These are phyloP conservation scores for Lyophyllum atratum DNA, from an alignment of 768 basidiomycete genomes.

Conservation along the genomic window DNA sequence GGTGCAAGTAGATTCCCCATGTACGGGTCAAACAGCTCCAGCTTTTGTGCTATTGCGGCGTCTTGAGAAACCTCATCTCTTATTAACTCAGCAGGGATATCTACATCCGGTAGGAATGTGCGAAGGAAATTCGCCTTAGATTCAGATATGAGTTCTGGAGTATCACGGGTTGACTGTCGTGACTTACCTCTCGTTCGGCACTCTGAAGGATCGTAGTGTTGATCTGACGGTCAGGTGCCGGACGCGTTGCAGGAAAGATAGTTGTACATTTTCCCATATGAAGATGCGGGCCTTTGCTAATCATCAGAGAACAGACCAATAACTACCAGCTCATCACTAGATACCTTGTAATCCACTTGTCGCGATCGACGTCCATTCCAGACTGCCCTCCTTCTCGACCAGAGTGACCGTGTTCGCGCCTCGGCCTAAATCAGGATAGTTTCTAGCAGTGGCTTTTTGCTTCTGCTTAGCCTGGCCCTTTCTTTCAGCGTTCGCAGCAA, in stretches of 20 bases:
- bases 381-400: slow-evolving; percentile 37
- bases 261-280: slow-evolving; percentile 33
- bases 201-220: slow-evolving; percentile 43
- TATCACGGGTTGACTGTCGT: not conserved
- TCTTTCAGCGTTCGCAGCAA: slow-evolving; percentile 2
- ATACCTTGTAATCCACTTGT: slow-evolving; percentile 28
- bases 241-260: slow-evolving; percentile 62
- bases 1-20: slow-evolving; percentile 54
- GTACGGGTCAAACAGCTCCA: slow-evolving; percentile 56
- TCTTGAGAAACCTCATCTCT: slow-evolving; percentile 55
- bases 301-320: not conserved
- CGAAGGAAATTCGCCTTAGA: slow-evolving; percentile 71
- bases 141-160: slow-evolving; percentile 1
- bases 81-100: slow-evolving; percentile 71
- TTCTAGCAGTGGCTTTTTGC: slow-evolving; percentile 24
- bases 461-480: slow-evolving; percentile 33
- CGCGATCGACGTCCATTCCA: slow-evolving; percentile 55
- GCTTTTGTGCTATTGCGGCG: slow-evolving; percentile 30
- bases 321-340: not conserved
- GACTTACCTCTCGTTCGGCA: slow-evolving; percentile 67
- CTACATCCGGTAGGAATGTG: slow-evolving; percentile 70
- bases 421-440: slow-evolving; percentile 57
- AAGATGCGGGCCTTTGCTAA: slow-evolving; percentile 6
- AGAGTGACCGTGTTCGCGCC: slow-evolving; percentile 64
- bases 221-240: slow-evolving; percentile 30